Base-by-base conservation (phyloP, 306 rosid species). In the Echinosophora koreensis region DNA sequence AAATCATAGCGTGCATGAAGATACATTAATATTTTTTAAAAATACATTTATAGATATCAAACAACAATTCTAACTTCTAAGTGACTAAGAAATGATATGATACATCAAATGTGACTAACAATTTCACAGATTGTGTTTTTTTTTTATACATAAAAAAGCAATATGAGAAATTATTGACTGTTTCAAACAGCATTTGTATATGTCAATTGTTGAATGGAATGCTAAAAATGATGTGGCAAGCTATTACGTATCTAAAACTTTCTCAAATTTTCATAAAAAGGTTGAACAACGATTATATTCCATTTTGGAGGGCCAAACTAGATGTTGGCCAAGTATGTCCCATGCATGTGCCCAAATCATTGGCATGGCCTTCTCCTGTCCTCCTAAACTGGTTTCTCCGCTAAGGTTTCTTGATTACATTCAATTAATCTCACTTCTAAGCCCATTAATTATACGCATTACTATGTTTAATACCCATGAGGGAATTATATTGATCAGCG, bases 311-410 rank as follows among this genome's bases (percentile, higher is more conserved):
- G 51, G 47, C 66, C 47, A 57, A 61, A 77, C 46, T 34, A 16
- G 80, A 71, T 81, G 71, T 65, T 80, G 77, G 77, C 67, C 73
- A 57, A 78, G 68, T 76, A 42, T 55, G 28, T 55, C 15, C 82
- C 97, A 92, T 86, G 96, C 97, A 92, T 86, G 96, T 90, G 93
- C 81, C 44, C 80, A 87, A 88, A 90, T 92, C 86, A 90, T 92
- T 90, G 83, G 83, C 67, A 74, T 79, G 89, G 72, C 71, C 84
- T 81, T 84, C 87, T 27, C 85, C 65, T 90, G 89, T 86, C 88
- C 66, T 81, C 80, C 35, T 71, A 11, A 46, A 34, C 50, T 68
- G 4, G 3, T 70, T 63, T 76, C 35, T 44, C 27, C 50, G 15
- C 47, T 74, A 41, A 16, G 42, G 9, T 58, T 35, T 75, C 78